Percentiles rank a stretch among this genome's conserved stretches.
Evolutionary conservation across 164 flowering plant genomes (phyloP).

Genomic region (Macadamia tetraphylla): DNA sequence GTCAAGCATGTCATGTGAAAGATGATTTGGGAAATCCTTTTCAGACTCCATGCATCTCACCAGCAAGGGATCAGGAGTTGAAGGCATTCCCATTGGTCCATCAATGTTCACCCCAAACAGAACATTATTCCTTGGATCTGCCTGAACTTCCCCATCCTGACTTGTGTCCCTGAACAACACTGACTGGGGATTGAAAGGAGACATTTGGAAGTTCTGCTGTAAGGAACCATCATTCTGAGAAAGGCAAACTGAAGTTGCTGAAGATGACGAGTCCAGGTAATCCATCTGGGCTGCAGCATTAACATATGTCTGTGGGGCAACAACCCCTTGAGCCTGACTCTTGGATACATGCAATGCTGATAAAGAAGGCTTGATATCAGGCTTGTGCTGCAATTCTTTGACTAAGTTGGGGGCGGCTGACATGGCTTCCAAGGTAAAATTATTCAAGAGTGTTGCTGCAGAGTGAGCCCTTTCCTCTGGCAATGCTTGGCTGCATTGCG

Average conservation of each 20-base stretch:
- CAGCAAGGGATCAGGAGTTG: constrained; percentile 48
- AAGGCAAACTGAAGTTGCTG: constrained; percentile 75
- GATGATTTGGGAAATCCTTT: constrained; percentile 53
- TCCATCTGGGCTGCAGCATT: constrained; percentile 55
- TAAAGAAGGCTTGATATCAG: constrained; percentile 50
- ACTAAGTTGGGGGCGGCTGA: constrained; percentile 30
- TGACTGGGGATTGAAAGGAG: constrained; percentile 48
- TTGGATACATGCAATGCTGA: constrained; percentile 37
- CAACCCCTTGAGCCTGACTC: constrained; percentile 43
- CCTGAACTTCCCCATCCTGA: constrained; percentile 57
- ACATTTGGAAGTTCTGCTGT: constrained; percentile 46
- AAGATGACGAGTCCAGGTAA: constrained; percentile 83
- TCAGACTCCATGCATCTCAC: constrained; percentile 44
- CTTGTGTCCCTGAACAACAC: constrained; percentile 49
- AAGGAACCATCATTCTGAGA: constrained; percentile 65
- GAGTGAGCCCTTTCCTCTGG: constrained; percentile 64
- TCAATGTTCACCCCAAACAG: constrained; percentile 53
- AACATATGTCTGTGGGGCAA: constrained; percentile 41
- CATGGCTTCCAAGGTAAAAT: constrained; percentile 47
- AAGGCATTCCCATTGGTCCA: constrained; percentile 44
- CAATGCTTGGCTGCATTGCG: constrained; percentile 24
- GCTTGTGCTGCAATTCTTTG: constrained; percentile 52
- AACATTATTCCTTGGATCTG: constrained; percentile 50
- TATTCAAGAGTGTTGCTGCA: constrained; percentile 39
- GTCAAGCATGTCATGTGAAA: constrained; percentile 48